Evolutionary conservation across 2,329 filamentous ascomycete species (phyloP), one percentile per base, ranked within the genome.

Genomic region (Parastagonospora nodorum): DNA sequence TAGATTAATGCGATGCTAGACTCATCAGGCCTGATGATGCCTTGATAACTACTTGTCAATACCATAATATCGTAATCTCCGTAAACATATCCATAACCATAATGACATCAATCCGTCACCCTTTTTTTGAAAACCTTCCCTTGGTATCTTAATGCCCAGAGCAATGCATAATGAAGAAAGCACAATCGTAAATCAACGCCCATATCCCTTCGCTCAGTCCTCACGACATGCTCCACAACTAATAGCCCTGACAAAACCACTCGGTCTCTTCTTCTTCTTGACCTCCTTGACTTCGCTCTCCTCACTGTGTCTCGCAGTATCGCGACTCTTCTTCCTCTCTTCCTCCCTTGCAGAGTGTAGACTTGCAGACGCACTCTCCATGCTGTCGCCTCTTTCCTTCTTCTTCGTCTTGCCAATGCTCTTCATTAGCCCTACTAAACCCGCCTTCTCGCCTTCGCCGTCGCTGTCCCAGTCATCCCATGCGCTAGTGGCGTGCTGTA

Each of bases 401-500:
- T 51, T 51, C n/a, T 40, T 45, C 40, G 14, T 58, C 16, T 60
- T 63, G 4, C 60, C 55, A 14, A 45, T 44, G 24, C 49, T 40
- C 31, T 48, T 43, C 15, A 57, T 58, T 66, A 66, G 68, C 14
- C 60, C 57, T 12, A 69, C 58, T 8, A 72, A 50, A 8, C 69
- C 61, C 0, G 59, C 59, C 41, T 67, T 69, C 43, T 69, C 66
- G n/a, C 55, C 62, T 30, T 67, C 66, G 1, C 57, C 57, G 14
- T 71, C 68, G n/a, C 63, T 68, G 42, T 72, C 69, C 61, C 66
- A 72, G 40, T 71, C 68, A 27, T 73, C 70, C 71, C 71, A 73
- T 32, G 67, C 71, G n/a, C 64, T 69, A 3, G 53, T 66, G 4
- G 63, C 63, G 42, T 68, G 67, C 15, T 71, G 68, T 15, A 67